Evolutionary conservation across 176 grass and related monocot genomes (phyloP).

Genomic region (Rhipidocladum racemiflorum): DNA sequence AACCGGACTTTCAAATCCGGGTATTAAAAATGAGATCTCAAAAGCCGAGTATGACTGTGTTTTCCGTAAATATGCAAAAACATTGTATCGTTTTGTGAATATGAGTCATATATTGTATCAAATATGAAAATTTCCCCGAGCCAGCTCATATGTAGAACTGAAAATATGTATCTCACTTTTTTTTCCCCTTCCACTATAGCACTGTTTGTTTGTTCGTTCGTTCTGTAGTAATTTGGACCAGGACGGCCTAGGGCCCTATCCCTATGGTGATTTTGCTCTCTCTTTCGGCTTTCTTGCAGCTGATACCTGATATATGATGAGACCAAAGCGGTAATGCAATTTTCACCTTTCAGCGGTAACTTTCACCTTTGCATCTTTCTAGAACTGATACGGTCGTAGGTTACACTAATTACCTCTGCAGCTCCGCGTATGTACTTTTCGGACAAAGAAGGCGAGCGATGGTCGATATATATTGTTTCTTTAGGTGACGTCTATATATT

Average conservation of each 20-base stretch:
- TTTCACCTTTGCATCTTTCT: conserved; percentile 34
- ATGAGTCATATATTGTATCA: too few species aligned
- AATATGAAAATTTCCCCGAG: too few species aligned
- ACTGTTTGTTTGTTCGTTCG: not conserved
- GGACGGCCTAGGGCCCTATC: not conserved
- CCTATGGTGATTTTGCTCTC: not conserved
- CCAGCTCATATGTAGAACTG: not conserved
- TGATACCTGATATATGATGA: not conserved
- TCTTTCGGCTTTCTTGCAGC: not conserved
- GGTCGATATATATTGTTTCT: too few species aligned
- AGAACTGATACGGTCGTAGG: not conserved
- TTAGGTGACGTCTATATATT: too few species aligned
- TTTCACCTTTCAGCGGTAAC: conserved; percentile 17
- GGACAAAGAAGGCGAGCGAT: too few species aligned
- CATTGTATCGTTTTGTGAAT: too few species aligned
- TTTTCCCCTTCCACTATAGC: not conserved
- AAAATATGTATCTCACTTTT: conserved; percentile 21
- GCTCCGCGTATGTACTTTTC: not conserved
- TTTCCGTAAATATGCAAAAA: too few species aligned
- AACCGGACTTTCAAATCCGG: too few species aligned
- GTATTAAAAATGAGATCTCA: too few species aligned
- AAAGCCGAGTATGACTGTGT: too few species aligned
- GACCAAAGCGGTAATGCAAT: not conserved
- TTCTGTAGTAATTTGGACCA: not conserved
- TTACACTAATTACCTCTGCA: not conserved